Evolutionary conservation across 78 protist genomes (phyloP).

Genomic region (Cavenderia fasciculata): DNA sequence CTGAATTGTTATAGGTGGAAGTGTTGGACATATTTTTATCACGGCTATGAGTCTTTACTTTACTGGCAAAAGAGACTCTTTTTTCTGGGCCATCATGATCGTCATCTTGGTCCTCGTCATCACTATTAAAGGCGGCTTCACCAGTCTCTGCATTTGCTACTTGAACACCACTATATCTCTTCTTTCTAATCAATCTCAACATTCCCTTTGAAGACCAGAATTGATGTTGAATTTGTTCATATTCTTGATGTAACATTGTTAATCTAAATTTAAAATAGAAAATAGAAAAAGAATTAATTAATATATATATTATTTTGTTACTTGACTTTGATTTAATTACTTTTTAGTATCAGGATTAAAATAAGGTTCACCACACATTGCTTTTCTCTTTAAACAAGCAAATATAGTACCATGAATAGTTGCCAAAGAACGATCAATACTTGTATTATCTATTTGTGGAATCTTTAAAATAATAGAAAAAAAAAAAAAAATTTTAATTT

Average conservation of each 20-base stretch:
- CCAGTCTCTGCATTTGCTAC: neutral
- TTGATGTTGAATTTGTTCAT: conserved; percentile 73
- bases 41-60: neutral
- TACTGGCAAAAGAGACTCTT: neutral
- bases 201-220: conserved; percentile 77
- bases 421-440: conserved; percentile 72
- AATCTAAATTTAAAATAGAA: no score
- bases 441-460: conserved; percentile 71
- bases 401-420: conserved; percentile 71
- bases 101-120: conserved; percentile 39
- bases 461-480: no score
- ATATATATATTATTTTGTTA: neutral
- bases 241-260: conserved; percentile 42
- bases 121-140: conserved; percentile 43
- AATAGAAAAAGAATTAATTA: no score
- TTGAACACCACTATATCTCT: neutral
- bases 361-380: conserved; percentile 31
- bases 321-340: no score
- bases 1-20: neutral
- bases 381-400: conserved; percentile 62
- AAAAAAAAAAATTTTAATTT: neutral
- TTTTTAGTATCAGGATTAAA: conserved; percentile 29
- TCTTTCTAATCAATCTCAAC: conserved; percentile 47
- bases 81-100: neutral
- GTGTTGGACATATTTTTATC: conserved; percentile 5